These are phyloP conservation scores for Phylloporus arenicola DNA, from an alignment of 768 basidiomycete genomes.

Conservation along the genomic window DNA sequence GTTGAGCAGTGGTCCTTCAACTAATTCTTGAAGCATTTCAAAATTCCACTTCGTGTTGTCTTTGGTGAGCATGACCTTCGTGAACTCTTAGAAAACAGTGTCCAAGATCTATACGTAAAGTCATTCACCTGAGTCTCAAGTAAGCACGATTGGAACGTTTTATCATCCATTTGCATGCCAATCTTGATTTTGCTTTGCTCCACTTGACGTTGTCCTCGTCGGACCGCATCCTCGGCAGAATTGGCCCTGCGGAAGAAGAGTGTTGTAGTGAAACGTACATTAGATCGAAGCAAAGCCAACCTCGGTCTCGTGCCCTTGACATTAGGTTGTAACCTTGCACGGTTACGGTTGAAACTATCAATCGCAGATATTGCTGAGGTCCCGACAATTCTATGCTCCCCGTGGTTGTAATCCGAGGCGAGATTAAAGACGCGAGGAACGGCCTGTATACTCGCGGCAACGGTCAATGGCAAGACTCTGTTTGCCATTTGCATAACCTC, in stretches of 20 bases:
- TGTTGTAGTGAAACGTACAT: background rate
- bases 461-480: slow-evolving; percentile 71
- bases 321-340: slow-evolving; percentile 59
- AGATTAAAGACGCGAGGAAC: slow-evolving; percentile 81
- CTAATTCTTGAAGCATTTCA: slow-evolving; percentile 78
- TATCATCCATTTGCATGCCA: slow-evolving; percentile 94
- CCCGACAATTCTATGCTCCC: slow-evolving; percentile 76
- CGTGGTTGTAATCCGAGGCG: slow-evolving; percentile 74
- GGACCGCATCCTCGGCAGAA: slow-evolving; percentile 79
- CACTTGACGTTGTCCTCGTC: slow-evolving; percentile 84
- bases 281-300: slow-evolving; percentile 32
- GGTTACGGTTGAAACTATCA: slow-evolving; percentile 91
- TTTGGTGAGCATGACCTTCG: slow-evolving; percentile 77
- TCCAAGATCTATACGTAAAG: background rate
- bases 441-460: slow-evolving; percentile 83
- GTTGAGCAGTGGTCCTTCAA: slow-evolving; percentile 90
- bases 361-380: slow-evolving; percentile 81
- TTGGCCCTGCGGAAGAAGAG: slow-evolving; percentile 48
- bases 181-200: slow-evolving; percentile 87
- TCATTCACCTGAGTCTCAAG: slow-evolving; percentile 75
- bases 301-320: slow-evolving; percentile 58
- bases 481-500: slow-evolving; percentile 89
- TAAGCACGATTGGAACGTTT: slow-evolving; percentile 76
- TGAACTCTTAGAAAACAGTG: background rate
- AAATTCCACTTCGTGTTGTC: slow-evolving; percentile 92